Evolutionary conservation across 495 filamentous ascomycete species (phyloP).

Genomic region (Cercophora newfieldiana): DNA sequence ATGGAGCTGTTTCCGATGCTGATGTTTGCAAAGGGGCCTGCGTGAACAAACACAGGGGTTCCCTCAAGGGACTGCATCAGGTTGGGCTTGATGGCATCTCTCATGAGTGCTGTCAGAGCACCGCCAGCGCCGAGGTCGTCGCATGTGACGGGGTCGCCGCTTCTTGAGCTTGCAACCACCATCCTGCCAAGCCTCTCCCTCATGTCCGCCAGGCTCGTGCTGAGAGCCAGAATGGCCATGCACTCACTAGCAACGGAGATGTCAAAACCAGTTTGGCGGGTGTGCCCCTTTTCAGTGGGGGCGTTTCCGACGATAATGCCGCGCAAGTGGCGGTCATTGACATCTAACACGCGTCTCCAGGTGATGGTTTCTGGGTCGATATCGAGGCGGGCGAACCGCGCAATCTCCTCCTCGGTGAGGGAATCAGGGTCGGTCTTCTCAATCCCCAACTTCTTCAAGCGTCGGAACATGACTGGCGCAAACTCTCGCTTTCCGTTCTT

Average conservation of each 20-base stretch:
- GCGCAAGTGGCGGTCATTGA: conserved; percentile 92
- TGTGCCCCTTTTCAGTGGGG: conserved; percentile 83
- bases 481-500: conserved; percentile 91
- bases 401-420: conserved; percentile 85
- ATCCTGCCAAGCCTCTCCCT: conserved; percentile 91
- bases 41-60: conserved; percentile 95
- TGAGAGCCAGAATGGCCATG: conserved; percentile 96
- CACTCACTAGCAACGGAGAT: conserved; percentile 97
- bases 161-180: conserved; percentile 87
- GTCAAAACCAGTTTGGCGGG: conserved; percentile 87
- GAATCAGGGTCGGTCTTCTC: conserved; percentile 90
- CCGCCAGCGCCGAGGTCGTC: conserved; percentile 94
- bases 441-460: conserved; percentile 92
- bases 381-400: conserved; percentile 84
- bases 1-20: conserved; percentile 95
- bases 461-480: conserved; percentile 83
- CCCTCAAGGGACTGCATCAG: conserved; percentile 98
- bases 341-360: conserved; percentile 93
- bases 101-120: conserved; percentile 91
- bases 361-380: conserved; percentile 97
- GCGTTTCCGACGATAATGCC: conserved; percentile 85
- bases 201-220: conserved; percentile 85
- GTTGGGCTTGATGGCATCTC: conserved; percentile 97
- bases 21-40: conserved; percentile 97
- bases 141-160: conserved; percentile 89